Base-by-base conservation (phyloP, 768 basidiomycete genomes). In the Lentinus brumalis region DNA sequence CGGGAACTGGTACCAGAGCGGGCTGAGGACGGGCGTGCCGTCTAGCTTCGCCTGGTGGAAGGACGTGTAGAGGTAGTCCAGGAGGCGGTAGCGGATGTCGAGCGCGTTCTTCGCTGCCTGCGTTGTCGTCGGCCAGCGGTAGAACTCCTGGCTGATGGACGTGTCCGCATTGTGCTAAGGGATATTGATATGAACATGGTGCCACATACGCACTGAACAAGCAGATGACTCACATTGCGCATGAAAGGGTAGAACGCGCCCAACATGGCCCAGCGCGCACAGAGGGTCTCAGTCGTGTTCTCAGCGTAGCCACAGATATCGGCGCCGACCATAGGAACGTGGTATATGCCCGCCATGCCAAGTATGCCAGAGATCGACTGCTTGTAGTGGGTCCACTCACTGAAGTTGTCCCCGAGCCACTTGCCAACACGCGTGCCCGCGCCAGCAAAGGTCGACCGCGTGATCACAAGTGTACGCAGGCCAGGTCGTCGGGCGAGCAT, bases 221-320 rank as follows among this genome's bases (percentile, higher is more conserved):
- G 11, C 2, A 32, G 40, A 45, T 40, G 30, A 72, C 84, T 71
- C 58, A 87, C 86, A 68, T 92, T 89, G 9, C 91, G 78, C 85
- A 86, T 89, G 78, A 92, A 92, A 0, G 90, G 89, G 70, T 86
- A 85, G 73, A 91, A 92, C 0, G 87, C 89, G 1, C 88, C 87
- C 2, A 92, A 77, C 77, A 80, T 87, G 14, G 87, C 89, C 90
- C 91, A 92, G 40, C 91, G 77, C 40, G 87, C 85, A 63, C 88
- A 90, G 1, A 92, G 75, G 9, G 79, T 82, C 69, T 88, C 88
- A 1, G 88, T 87, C 1, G 86, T 86, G 67, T 89, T 79, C 0
- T 74, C 82, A 35, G 84, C 80, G 70, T 81, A 88, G 2, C 86
- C 88, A 66, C 86, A 89, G 57, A 88, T 86, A 72, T 93, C 91